Conservation (phyloP, 306 rosid species). For the Clitoria ternatea region DNA sequence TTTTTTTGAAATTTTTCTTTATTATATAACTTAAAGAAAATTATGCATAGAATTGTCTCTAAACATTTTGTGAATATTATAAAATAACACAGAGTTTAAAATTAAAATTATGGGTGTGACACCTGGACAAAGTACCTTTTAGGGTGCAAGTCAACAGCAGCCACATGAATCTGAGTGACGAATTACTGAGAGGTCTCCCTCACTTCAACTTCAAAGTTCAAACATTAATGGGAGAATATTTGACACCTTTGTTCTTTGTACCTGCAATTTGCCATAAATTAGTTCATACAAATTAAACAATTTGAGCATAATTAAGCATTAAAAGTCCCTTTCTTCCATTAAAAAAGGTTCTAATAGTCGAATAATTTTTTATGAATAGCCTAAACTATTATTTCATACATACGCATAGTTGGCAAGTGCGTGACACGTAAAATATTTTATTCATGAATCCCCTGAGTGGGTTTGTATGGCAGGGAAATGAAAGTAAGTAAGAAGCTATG, state of each 20-base stretch:
- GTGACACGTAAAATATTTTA: conserved; percentile 5
- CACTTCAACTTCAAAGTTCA: background rate
- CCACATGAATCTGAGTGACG: background rate
- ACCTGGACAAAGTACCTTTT: background rate
- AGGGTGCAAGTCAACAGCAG: background rate
- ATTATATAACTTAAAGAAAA: too few relatives aligned
- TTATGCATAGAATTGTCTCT: too few relatives aligned
- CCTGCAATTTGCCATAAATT: background rate
- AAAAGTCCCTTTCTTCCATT: background rate
- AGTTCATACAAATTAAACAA: background rate
- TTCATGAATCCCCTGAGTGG: conserved; percentile 5
- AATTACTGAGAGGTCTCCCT: background rate
- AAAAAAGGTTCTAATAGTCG: too few relatives aligned
- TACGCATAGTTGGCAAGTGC: background rate
- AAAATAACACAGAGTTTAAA: background rate
- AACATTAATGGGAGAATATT: background rate
- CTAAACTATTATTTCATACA: background rate
- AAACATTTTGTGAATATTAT: too few relatives aligned
- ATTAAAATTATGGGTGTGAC: too few relatives aligned
- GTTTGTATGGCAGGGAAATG: conserved; percentile 11
- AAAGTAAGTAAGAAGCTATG: background rate
- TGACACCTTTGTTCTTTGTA: background rate
- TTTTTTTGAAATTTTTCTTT: too few relatives aligned
- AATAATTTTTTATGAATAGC: too few relatives aligned
- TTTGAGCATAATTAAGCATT: too few relatives aligned